A percentile compares a stretch with the other conserved stretches of the same genome.
These are phyloP conservation scores for Marasmius oreades DNA, from an alignment of 1,284 basidiomycete genomes.

Conservation along the genomic window DNA sequence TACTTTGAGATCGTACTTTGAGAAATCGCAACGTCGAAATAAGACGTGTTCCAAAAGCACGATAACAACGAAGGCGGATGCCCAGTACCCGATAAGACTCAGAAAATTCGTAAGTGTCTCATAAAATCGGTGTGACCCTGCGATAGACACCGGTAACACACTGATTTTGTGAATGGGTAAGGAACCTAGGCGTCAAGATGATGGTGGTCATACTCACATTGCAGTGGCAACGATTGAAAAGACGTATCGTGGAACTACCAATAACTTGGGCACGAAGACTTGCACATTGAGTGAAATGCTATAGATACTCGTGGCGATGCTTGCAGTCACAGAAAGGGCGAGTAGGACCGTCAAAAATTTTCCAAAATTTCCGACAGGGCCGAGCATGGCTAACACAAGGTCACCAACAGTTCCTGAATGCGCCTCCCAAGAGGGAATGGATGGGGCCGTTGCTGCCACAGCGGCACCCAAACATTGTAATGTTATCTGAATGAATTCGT, in stretches of 20 bases:
- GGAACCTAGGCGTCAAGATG: not conserved
- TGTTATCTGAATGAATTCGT: constrained; percentile 33
- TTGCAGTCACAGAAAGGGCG: constrained; percentile 77
- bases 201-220: constrained; percentile 48
- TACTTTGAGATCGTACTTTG: constrained; percentile 43
- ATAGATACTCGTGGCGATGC: constrained; percentile 84
- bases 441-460: constrained; percentile 51
- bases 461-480: constrained; percentile 79
- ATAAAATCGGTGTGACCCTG: constrained; percentile 67
- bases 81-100: constrained; percentile 75
- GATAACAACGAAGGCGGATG: constrained; percentile 54
- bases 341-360: constrained; percentile 86
- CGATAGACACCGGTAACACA: constrained; percentile 59
- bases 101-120: constrained; percentile 64
- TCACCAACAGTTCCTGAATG: constrained; percentile 60
- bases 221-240: constrained; percentile 82
- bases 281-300: constrained; percentile 82
- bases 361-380: constrained; percentile 70
- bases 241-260: constrained; percentile 77
- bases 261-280: constrained; percentile 69
- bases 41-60: constrained; percentile 62
- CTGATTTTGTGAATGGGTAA: constrained; percentile 19
- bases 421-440: constrained; percentile 66
- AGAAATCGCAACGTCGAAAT: constrained; percentile 51
- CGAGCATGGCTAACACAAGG: constrained; percentile 73